These are phyloP conservation scores for Penicillium psychrofluorescens DNA, from an alignment of 495 filamentous ascomycete genomes.

Conservation along the genomic window DNA sequence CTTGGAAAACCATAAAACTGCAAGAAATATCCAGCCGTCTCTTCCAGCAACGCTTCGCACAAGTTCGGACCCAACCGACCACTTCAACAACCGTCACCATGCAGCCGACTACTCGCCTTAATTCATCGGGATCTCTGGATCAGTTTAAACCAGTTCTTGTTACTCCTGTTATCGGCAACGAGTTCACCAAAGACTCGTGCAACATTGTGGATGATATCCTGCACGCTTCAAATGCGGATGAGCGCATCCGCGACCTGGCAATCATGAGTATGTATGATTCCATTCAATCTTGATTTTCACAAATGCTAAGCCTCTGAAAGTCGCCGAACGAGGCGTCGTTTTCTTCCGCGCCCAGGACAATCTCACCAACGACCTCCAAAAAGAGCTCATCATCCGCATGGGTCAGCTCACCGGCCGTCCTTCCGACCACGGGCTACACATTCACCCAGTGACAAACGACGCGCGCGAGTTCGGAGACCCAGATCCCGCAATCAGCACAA, in stretches of 20 bases:
- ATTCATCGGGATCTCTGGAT: slow-evolving; percentile 33
- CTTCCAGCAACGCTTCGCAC: too few species aligned
- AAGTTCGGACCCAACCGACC: too few species aligned
- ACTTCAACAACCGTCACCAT: background rate
- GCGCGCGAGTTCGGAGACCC: slow-evolving; percentile 36
- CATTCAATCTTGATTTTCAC: slow-evolving; percentile 6
- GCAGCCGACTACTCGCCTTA: slow-evolving; percentile 1
- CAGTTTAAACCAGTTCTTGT: slow-evolving; percentile 12
- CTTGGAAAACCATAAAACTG: background rate
- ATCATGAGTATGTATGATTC: slow-evolving; percentile 26
- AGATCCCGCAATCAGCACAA: slow-evolving; percentile 62
- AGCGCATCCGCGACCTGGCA: slow-evolving; percentile 51
- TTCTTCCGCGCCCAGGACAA: slow-evolving; percentile 64
- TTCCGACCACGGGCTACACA: slow-evolving; percentile 48
- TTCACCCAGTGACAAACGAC: slow-evolving; percentile 57
- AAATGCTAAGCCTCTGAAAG: slow-evolving; percentile 23
- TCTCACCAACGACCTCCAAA: slow-evolving; percentile 52
- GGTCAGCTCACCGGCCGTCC: slow-evolving; percentile 55
- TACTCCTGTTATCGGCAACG: slow-evolving; percentile 44
- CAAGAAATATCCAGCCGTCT: background rate
- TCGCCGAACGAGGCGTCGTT: slow-evolving; percentile 66
- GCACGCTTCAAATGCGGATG: slow-evolving; percentile 45
- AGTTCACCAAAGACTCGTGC: slow-evolving; percentile 34
- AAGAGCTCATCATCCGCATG: slow-evolving; percentile 51
- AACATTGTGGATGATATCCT: slow-evolving; percentile 48